A percentile compares a stretch with the other conserved stretches of the same genome.
Conservation (phyloP, 2,329 filamentous ascomycete genomes). For the Cladophialophora chaetospira region DNA sequence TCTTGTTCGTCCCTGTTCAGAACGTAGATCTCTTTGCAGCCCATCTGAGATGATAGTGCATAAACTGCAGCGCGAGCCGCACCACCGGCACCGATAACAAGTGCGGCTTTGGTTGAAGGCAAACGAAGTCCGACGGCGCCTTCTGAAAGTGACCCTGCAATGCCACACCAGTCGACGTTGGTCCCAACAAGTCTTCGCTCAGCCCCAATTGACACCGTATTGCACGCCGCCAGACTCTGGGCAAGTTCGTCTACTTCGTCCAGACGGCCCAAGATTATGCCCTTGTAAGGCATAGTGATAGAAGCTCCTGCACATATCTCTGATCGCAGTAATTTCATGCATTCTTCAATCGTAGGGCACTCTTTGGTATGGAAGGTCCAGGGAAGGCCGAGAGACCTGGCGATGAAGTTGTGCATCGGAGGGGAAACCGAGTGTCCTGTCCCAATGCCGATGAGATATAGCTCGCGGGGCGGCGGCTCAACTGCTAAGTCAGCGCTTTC, state of each 20-base stretch:
- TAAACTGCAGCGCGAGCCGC: constrained; percentile 79
- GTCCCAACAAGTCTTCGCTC: constrained; percentile 39
- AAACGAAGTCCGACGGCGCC: too few species aligned
- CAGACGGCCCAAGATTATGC: constrained; percentile 40
- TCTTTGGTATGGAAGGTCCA: constrained; percentile 39
- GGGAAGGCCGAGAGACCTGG: constrained; percentile 37
- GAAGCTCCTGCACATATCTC: constrained; percentile 39
- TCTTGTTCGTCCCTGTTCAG: constrained; percentile 32
- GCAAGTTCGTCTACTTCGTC: constrained; percentile 41
- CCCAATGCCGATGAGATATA: constrained; percentile 6
- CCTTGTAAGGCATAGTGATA: constrained; percentile 50
- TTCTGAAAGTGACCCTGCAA: constrained; percentile 40
- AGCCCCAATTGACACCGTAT: background rate
- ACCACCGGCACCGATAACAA: constrained; percentile 62
- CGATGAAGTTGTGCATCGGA: constrained; percentile 45
- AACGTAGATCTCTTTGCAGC: constrained; percentile 34
- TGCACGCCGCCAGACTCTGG: constrained; percentile 35
- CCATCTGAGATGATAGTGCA: constrained; percentile 54
- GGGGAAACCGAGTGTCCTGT: constrained; percentile 43
- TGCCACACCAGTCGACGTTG: constrained; percentile 49
- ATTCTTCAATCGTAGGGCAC: constrained; percentile 39
- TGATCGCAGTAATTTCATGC: constrained; percentile 35
- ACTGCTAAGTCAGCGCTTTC: background rate
- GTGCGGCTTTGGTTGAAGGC: constrained; percentile 49
- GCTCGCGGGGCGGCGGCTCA: too few species aligned